Evolutionary conservation across 2,329 filamentous ascomycete genomes (phyloP), one percentile per base, ranked within the genome.

Genomic region (Raffaelea albimanens): DNA sequence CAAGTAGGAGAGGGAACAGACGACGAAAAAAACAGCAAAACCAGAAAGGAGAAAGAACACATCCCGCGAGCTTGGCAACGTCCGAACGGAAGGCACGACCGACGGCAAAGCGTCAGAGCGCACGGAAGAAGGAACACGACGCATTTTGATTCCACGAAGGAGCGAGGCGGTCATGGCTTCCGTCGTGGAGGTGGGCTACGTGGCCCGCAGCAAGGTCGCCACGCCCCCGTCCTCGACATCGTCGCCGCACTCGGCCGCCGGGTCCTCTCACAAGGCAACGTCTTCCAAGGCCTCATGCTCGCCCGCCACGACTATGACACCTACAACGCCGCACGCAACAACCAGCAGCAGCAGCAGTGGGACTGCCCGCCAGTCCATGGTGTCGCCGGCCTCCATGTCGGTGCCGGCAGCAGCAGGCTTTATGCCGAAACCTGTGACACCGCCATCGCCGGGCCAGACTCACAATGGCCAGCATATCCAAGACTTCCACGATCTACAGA

Each of bases 81-180:
- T 13, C 25, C 25, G 25, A 29, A 7, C 34, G n/a, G 19, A 40
- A 16, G 40, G n/a, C 38, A 9, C 22, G 21, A 4, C 23, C 44
- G 38, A 11, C 22, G 20, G 21, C 23, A 7, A 7, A 38, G 34
- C 7, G 25, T 29, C 25, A 29, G 25, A 29, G 25, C 25, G 25
- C 25, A 29, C 25, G 25, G 25, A 29, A 29, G 11, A 16, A 47
- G 29, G 9, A 31, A 31, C 39, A 42, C 21, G 29, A 19, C 21
- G n/a, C 23, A 46, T 20, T 39, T 5, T 13, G 39, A 25, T 14
- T 14, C 38, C 14, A 33, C 10, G 39, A 29, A 36, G 31, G 25
- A 20, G 29, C 31, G 25, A 31, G 20, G 10, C 13, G 4, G 14
- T 40, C 44, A 49, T 49, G 47, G 44, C 47, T 40, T 43, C 44